phyloP scores from a whole-genome alignment of 2,329 filamentous ascomycete species.

The Ceratocystis eucalypticola region DNA sequence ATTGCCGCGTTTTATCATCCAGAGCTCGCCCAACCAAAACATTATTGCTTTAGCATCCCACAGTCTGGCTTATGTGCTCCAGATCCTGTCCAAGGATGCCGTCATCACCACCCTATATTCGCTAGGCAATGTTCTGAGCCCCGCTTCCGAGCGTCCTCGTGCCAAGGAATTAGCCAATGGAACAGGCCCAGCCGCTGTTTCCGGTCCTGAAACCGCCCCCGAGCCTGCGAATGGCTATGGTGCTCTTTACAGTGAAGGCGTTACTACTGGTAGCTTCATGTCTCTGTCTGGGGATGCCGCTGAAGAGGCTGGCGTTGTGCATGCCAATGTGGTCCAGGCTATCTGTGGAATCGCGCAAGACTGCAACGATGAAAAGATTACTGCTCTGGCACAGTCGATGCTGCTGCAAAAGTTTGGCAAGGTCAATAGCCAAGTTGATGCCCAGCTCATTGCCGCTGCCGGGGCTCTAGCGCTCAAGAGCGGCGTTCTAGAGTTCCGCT shows the following conservation, averaged over 20 bases:
- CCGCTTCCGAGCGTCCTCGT: constrained; percentile 43
- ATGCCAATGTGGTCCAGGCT: constrained; percentile 83
- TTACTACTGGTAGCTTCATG: constrained; percentile 60
- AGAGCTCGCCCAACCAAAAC: constrained; percentile 55
- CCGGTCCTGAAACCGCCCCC: constrained; percentile 25
- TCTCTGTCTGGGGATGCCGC: constrained; percentile 63
- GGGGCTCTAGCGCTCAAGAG: constrained; percentile 65
- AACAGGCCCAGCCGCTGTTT: constrained; percentile 25
- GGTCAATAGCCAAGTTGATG: constrained; percentile 66
- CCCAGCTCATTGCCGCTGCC: constrained; percentile 70
- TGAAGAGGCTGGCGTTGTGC: constrained; percentile 63
- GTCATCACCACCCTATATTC: constrained; percentile 93
- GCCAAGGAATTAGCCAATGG: constrained; percentile 33
- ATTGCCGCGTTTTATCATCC: constrained; percentile 76
- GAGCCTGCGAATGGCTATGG: constrained; percentile 28
- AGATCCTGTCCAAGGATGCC: constrained; percentile 75
- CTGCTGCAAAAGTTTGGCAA: constrained; percentile 90
- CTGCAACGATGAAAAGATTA: constrained; percentile 81
- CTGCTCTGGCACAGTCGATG: constrained; percentile 85
- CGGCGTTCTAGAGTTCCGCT: constrained; percentile 68
- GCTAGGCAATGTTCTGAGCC: constrained; percentile 86
- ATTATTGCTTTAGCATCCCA: constrained; percentile 68
- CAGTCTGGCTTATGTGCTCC: constrained; percentile 69
- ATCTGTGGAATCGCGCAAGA: constrained; percentile 79
- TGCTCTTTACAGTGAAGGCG: constrained; percentile 39